These are phyloP conservation scores for Volvariella surrecta DNA, from an alignment of 1,284 basidiomycete genomes.

Conservation along the genomic window DNA sequence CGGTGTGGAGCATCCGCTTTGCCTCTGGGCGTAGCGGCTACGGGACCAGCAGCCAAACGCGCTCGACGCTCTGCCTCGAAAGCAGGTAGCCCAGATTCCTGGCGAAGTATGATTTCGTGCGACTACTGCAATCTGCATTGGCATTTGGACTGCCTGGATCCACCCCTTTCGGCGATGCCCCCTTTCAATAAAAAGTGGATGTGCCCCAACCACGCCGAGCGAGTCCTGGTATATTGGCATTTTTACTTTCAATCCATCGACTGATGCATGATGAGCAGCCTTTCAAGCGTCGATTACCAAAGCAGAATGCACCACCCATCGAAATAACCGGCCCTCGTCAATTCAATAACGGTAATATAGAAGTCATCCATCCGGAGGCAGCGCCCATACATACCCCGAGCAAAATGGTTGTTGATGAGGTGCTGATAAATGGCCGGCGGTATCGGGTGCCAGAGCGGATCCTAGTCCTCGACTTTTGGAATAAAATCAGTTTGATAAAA, in stretches of 20 bases:
- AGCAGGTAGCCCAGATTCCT: conserved; percentile 36
- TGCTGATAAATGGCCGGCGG: conserved; percentile 74
- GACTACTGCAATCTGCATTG: conserved; percentile 95
- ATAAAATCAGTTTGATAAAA: conserved; percentile 32
- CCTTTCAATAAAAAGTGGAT: conserved; percentile 92
- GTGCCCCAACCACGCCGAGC: conserved; percentile 94
- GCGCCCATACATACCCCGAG: conserved; percentile 24
- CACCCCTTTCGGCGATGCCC: conserved; percentile 84
- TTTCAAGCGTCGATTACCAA: conserved; percentile 70
- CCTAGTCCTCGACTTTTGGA: conserved; percentile 94
- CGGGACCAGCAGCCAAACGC: conserved; percentile 45
- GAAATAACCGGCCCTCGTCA: conserved; percentile 64
- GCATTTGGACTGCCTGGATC: conserved; percentile 95
- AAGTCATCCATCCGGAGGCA: conserved; percentile 67
- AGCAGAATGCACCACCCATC: conserved; percentile 55
- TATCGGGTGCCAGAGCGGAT: conserved; percentile 93
- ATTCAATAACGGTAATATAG: conserved; percentile 89
- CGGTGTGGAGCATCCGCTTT: conserved; percentile 79
- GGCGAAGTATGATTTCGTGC: conserved; percentile 81
- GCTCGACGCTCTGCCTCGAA: conserved; percentile 38
- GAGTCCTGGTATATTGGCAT: conserved; percentile 50
- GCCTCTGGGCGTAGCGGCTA: conserved; percentile 39
- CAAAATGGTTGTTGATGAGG: conserved; percentile 57
- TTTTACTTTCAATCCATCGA: conserved; percentile 5
- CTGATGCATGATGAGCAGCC: conserved; percentile 37